phyloP scores from a whole-genome alignment of 139 green algal species.

The Protoeuglena noctilucae region DNA sequence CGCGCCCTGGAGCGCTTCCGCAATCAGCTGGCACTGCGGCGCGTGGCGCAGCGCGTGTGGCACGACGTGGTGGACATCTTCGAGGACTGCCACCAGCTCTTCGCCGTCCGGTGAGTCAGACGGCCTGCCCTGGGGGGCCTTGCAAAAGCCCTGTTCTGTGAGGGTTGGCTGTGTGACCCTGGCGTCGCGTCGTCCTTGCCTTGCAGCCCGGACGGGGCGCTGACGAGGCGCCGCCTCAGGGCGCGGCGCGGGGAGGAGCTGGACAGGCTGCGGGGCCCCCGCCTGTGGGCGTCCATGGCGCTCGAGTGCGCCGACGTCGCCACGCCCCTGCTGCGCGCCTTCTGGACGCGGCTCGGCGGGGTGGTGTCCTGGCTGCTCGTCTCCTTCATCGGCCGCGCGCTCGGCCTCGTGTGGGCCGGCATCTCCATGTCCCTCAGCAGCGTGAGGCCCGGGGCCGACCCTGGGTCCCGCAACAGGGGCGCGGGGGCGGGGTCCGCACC shows the following conservation, averaged over 20 bases:
- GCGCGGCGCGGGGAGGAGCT: constrained; percentile 11
- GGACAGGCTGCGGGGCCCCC: constrained; percentile 9
- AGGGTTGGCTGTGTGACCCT: too few relatives aligned
- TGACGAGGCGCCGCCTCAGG: constrained; percentile 3
- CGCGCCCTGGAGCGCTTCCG: constrained; percentile 33
- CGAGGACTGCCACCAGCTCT: constrained; percentile 26
- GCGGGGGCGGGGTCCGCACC: too few relatives aligned
- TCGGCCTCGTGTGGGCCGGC: constrained; percentile 37
- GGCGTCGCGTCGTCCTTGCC: too few relatives aligned
- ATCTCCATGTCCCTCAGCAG: too few relatives aligned
- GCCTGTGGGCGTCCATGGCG: constrained; percentile 9
- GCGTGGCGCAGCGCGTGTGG: constrained; percentile 7
- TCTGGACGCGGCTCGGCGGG: constrained; percentile 7
- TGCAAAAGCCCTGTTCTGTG: too few relatives aligned
- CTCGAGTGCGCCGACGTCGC: constrained; percentile 23
- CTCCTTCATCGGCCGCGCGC: constrained; percentile 22
- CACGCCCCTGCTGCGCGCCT: constrained; percentile 14
- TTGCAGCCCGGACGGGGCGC: not conserved
- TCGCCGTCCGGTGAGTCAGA: too few relatives aligned
- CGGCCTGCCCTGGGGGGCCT: too few relatives aligned
- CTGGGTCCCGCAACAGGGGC: too few relatives aligned
- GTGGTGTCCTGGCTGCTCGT: constrained; percentile 30
- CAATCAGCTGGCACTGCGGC: constrained; percentile 13
- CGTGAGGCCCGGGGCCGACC: too few relatives aligned
- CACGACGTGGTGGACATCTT: constrained; percentile 24